A percentile compares a stretch with the other conserved stretches of the same genome.
phyloP scores from a whole-genome alignment of 2,329 filamentous ascomycete species.

The Lecanicillium sp. region DNA sequence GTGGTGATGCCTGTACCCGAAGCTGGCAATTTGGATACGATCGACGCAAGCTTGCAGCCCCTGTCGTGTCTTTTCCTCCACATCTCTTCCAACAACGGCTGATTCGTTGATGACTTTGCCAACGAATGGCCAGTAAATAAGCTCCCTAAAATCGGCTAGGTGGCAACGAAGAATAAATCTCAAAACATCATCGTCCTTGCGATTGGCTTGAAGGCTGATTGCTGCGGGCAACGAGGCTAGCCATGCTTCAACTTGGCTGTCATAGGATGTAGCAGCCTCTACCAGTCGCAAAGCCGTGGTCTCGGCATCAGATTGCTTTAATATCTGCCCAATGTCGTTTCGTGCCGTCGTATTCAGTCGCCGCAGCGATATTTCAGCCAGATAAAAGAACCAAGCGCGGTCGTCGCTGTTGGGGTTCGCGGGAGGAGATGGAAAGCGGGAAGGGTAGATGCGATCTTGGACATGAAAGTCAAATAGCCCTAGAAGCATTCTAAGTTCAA shows the following conservation, averaged over 20 bases:
- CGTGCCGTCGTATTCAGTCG: conserved; percentile 20
- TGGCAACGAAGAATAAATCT: conserved; percentile 25
- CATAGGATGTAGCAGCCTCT: conserved; percentile 10
- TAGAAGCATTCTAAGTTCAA: conserved; percentile 31
- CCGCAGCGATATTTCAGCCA: conserved; percentile 37
- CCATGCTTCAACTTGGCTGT: conserved; percentile 17
- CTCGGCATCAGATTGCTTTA: neutral
- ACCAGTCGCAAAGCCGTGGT: neutral
- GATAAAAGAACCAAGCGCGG: conserved; percentile 36
- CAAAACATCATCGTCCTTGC: conserved; percentile 19
- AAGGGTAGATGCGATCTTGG: conserved; percentile 12
- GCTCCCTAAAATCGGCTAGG: conserved; percentile 21
- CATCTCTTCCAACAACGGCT: neutral
- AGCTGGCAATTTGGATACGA: conserved; percentile 19
- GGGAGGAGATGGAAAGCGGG: conserved; percentile 18
- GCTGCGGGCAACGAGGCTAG: conserved; percentile 15
- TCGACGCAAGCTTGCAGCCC: conserved; percentile 11
- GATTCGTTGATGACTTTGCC: conserved; percentile 5
- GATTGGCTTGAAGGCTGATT: conserved; percentile 13
- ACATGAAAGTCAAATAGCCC: conserved; percentile 9
- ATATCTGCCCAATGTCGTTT: neutral
- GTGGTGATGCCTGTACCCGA: conserved; percentile 19
- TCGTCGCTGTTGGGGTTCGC: conserved; percentile 12
- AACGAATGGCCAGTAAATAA: conserved; percentile 28
- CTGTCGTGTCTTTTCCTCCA: no score